Evolutionary conservation across 2,329 filamentous ascomycete species (phyloP).

Genomic region (Onygenales sp.): DNA sequence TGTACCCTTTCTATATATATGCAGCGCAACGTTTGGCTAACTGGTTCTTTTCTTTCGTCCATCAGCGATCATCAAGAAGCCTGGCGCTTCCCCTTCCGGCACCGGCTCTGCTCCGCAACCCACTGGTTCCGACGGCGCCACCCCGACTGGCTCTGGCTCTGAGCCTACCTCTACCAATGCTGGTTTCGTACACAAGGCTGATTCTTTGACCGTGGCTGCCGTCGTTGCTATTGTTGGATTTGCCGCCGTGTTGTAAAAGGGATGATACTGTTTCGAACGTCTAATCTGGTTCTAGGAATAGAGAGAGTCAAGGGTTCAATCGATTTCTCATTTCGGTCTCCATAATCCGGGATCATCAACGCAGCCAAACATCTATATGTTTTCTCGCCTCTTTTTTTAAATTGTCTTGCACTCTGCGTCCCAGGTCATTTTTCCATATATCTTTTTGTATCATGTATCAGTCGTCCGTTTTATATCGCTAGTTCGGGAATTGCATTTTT

Average conservation of each 20-base stretch:
- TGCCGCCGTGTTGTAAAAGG: constrained; percentile 27
- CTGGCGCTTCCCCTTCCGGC: neutral
- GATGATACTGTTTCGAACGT: neutral
- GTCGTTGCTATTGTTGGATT: constrained; percentile 33
- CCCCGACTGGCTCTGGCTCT: constrained; percentile 8
- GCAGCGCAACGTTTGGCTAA: constrained; percentile 3
- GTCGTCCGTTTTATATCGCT: neutral
- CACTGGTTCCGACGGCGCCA: neutral
- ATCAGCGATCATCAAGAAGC: neutral
- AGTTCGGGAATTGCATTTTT: neutral
- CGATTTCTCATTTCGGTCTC: neutral
- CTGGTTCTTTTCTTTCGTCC: constrained; percentile 2
- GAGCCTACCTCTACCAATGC: constrained; percentile 14
- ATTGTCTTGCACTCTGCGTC: neutral
- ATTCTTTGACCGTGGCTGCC: constrained; percentile 27
- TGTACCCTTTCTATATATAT: neutral
- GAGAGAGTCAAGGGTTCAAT: neutral
- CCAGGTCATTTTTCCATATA: neutral
- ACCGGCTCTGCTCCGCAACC: neutral
- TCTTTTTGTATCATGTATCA: neutral
- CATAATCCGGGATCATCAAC: neutral
- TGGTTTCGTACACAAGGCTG: constrained; percentile 23
- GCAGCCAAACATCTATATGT: neutral
- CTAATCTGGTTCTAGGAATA: neutral
- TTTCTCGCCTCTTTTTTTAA: neutral